Evolutionary conservation across 1,284 basidiomycete species (phyloP).

Genomic region (Puccinia polysora): DNA sequence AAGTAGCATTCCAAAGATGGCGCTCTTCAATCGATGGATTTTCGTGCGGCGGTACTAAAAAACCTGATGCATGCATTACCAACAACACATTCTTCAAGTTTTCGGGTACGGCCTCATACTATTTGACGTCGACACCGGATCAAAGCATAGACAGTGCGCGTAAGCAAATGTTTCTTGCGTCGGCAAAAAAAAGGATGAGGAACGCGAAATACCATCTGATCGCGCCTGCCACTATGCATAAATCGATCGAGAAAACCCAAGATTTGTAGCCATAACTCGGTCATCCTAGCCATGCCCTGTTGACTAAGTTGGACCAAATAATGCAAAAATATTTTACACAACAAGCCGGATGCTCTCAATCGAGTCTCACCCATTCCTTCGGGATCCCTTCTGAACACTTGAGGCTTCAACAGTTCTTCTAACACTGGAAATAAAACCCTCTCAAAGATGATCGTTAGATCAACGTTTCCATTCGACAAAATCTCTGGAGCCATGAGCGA

Average conservation of each 20-base stretch:
- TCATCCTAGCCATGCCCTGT: conserved; percentile 59
- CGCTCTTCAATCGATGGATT: conserved; percentile 64
- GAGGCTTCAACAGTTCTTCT: conserved; percentile 82
- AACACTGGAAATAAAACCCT: conserved; percentile 84
- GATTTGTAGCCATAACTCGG: conserved; percentile 81
- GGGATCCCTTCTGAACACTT: conserved; percentile 72
- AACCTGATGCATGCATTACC: conserved; percentile 84
- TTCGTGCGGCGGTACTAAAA: conserved; percentile 69
- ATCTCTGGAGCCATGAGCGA: conserved; percentile 76
- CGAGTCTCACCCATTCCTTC: conserved; percentile 84
- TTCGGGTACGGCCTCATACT: conserved; percentile 92
- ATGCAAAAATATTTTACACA: conserved; percentile 94
- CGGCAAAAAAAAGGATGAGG: neutral
- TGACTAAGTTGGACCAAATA: conserved; percentile 72
- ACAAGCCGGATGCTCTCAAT: conserved; percentile 73
- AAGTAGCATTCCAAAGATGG: conserved; percentile 74
- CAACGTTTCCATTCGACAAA: conserved; percentile 59
- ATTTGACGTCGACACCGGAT: conserved; percentile 27
- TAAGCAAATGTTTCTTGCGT: conserved; percentile 32
- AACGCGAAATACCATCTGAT: conserved; percentile 68
- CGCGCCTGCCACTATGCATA: conserved; percentile 76
- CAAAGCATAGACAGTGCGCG: neutral
- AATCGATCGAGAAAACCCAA: conserved; percentile 82
- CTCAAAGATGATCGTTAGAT: conserved; percentile 79
- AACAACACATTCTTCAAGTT: conserved; percentile 93